Evolutionary conservation across 257 asterid species (phyloP).

Genomic region (Datura wrightii): DNA sequence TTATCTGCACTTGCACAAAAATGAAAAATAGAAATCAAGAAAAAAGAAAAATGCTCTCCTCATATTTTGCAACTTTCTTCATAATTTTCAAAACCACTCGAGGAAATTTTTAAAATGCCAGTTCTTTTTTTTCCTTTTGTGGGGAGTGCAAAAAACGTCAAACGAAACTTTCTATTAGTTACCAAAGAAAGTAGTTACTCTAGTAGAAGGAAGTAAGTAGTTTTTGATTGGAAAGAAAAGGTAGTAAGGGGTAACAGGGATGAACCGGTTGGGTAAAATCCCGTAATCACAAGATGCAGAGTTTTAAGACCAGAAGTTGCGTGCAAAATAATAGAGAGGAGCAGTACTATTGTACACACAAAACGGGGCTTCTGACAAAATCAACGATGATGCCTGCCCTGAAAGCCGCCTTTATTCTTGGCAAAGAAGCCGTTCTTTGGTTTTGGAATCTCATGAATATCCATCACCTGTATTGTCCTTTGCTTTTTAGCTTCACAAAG

Average conservation of each 20-base stretch:
- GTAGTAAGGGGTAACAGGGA: conserved; percentile 13
- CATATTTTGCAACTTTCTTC: not conserved
- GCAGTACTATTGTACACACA: conserved; percentile 36
- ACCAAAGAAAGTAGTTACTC: not conserved
- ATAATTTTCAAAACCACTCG: not conserved
- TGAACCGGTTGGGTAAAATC: conserved; percentile 33
- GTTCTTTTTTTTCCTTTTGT: not conserved
- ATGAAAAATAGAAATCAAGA: not conserved
- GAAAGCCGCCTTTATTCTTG: conserved; percentile 87
- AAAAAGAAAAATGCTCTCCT: not conserved
- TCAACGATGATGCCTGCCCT: conserved; percentile 90
- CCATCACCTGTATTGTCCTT: conserved; percentile 95
- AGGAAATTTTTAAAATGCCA: not conserved
- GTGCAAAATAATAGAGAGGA: conserved; percentile 22
- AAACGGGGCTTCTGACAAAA: conserved; percentile 24
- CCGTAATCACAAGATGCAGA: conserved; percentile 30
- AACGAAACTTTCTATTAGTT: conserved; percentile 14
- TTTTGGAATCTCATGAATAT: conserved; percentile 89
- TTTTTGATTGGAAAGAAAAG: conserved; percentile 23
- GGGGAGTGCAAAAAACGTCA: conserved; percentile 10
- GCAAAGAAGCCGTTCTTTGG: conserved; percentile 70
- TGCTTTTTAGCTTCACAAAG: conserved; percentile 90
- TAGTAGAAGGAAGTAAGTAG: not conserved
- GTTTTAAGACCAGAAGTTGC: not conserved
- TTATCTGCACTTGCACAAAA: not conserved